Base-by-base conservation (phyloP, 768 basidiomycete species). In the Neoboletus brunneissimus region DNA sequence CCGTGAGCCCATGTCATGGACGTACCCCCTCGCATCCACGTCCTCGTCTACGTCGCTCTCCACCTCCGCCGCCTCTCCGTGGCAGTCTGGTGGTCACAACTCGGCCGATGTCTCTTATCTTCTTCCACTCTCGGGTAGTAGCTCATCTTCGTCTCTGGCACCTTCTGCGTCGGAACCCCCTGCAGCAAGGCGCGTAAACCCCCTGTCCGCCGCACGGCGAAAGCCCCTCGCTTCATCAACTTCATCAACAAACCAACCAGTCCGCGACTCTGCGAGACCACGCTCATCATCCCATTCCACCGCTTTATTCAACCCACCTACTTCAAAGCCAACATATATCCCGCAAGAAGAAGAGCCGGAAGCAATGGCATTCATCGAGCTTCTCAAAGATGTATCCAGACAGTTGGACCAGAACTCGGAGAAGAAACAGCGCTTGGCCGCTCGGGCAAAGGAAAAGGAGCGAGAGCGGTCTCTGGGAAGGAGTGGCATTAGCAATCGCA, bases 361-460 rank as follows among this genome's bases (percentile, higher is more conserved):
- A 31, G 62, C 68, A 13, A 20, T 34, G 8, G 32, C 49, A 16
- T 70, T 70, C 49, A 46, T 68, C 13, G 56, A 64, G 7, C 64
- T 71, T 18, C 67, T 71, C 42, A 58, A 58, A 29, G 57, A 67
- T n/a, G 57, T 60, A 9, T 62, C 61, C 32, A 62, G 41, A 25
- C 52, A 63, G n/a, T 20, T 69, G 18, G 69, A 71, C 27, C 56
- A 57, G 34, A 69, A 72, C 44, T 56, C 70, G 12, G 49, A 49
- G 42, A 67, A 61, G 55, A 71, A 71, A 54, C 64, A 73, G 45
- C 57, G 52, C 15, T 22, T 49, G 20, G 58, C 31, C n/a, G 60
- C 43, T 9, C 56, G 63, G 7, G 49, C 34, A 40, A 58, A 50
- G 42, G 62, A 58, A 27, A 63, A 53, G 34, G 51, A 56, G 7